Evolutionary conservation across 2,329 filamentous ascomycete species (phyloP).

Genomic region (Fusarium hostae): DNA sequence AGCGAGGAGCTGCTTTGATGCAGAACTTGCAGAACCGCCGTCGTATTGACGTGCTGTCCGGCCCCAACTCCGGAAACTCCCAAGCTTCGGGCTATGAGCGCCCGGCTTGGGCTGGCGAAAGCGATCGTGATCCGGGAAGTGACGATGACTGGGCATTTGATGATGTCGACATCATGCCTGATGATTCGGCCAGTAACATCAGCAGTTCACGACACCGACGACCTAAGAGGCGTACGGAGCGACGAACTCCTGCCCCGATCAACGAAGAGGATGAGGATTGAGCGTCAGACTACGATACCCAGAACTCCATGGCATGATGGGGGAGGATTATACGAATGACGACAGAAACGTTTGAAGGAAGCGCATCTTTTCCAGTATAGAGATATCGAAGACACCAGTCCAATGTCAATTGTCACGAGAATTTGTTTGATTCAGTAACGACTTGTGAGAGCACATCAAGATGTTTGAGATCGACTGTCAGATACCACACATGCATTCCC

Average conservation of each 20-base stretch:
- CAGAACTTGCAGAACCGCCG: conserved; percentile 70
- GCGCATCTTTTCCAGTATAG: conserved; percentile 34
- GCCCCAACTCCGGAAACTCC: conserved; percentile 60
- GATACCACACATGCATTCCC: conserved; percentile 44
- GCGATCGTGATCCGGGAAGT: conserved; percentile 61
- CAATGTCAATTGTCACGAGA: conserved; percentile 29
- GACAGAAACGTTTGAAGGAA: conserved; percentile 35
- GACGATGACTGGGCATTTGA: conserved; percentile 70
- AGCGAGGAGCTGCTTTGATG: conserved; percentile 82
- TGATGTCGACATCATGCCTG: conserved; percentile 73
- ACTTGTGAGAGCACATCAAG: conserved; percentile 16
- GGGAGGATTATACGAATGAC: conserved; percentile 26
- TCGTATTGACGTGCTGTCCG: conserved; percentile 65
- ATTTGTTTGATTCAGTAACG: conserved; percentile 35
- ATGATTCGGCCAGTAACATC: conserved; percentile 85
- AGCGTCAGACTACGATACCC: conserved; percentile 11
- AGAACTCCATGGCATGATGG: neutral
- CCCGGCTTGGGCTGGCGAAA: conserved; percentile 51
- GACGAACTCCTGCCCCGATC: conserved; percentile 77
- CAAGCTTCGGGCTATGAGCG: conserved; percentile 58
- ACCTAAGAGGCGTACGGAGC: conserved; percentile 74
- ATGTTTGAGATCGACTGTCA: conserved; percentile 38
- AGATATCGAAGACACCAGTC: conserved; percentile 34
- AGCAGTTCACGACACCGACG: conserved; percentile 74
- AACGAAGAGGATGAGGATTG: conserved; percentile 77